A percentile compares a stretch with the other conserved stretches of the same genome.
Evolutionary conservation across 805 yeast species (phyloP).

Genomic region (Candida sphagnicola): DNA sequence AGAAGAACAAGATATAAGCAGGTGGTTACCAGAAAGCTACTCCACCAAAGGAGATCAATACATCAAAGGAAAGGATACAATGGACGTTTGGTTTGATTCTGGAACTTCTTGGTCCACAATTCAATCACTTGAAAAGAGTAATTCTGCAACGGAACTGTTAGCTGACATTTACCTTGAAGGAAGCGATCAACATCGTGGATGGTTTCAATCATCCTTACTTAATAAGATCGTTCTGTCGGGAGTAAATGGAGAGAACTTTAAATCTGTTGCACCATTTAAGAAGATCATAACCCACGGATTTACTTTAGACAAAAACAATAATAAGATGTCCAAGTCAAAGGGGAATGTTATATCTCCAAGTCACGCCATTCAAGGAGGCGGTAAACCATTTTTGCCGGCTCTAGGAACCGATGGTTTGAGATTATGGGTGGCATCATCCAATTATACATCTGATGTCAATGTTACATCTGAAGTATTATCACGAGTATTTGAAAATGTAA

Average conservation of each 20-base stretch:
- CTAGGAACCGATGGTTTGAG: constrained; percentile 90
- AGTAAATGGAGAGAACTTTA: constrained; percentile 35
- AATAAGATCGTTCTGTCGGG: constrained; percentile 60
- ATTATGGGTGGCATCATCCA: constrained; percentile 85
- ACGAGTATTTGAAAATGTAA: constrained; percentile 75
- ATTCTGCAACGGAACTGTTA: constrained; percentile 19
- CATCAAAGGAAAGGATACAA: constrained; percentile 77
- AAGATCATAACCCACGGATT: constrained; percentile 90
- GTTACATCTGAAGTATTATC: constrained; percentile 68
- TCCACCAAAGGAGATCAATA: constrained; percentile 41
- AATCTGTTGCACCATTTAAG: constrained; percentile 55
- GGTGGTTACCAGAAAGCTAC: constrained; percentile 69
- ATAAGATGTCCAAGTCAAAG: constrained; percentile 90
- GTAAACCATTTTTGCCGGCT: constrained; percentile 44
- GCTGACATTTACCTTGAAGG: constrained; percentile 94
- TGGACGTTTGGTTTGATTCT: constrained; percentile 99
- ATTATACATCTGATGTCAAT: constrained; percentile 76
- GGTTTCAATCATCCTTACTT: constrained; percentile 94
- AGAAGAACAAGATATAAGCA: constrained; percentile 43
- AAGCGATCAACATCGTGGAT: constrained; percentile 97
- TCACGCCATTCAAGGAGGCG: constrained; percentile 61
- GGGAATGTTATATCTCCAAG: constrained; percentile 78
- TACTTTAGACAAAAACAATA: constrained; percentile 77
- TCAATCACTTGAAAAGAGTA: constrained; percentile 12
- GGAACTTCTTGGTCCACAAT: constrained; percentile 87